phyloP scores from a whole-genome alignment of 192 early-diverging fungal species.

The Entomortierella lignicola region DNA sequence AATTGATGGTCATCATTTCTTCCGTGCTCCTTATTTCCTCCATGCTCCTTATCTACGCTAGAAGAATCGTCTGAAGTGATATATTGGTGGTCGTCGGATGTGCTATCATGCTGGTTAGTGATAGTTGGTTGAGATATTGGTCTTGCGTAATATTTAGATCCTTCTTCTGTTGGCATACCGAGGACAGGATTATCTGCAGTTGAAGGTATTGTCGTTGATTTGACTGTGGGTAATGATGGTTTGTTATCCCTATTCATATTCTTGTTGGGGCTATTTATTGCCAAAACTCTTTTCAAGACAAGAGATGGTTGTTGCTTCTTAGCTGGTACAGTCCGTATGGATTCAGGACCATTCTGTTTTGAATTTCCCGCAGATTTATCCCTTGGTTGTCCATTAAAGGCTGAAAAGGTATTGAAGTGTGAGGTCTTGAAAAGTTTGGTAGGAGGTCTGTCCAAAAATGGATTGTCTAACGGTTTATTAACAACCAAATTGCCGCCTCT shows the following conservation, averaged over 20 bases:
- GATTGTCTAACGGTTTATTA: constrained; percentile 1
- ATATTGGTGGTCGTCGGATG: constrained; percentile 1
- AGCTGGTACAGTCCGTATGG: neutral
- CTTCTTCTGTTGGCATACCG: neutral
- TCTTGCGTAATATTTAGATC: neutral
- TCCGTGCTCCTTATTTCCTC: neutral
- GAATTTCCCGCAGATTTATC: neutral
- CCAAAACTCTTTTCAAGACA: constrained; percentile 10
- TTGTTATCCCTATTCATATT: neutral
- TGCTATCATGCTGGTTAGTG: neutral
- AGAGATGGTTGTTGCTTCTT: neutral
- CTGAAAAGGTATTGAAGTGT: neutral
- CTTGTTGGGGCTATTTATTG: neutral
- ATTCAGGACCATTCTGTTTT: neutral
- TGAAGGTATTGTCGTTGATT: neutral
- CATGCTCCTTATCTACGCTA: too few species aligned
- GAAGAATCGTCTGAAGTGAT: neutral
- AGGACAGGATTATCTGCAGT: neutral
- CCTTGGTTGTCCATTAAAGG: neutral
- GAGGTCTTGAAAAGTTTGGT: neutral
- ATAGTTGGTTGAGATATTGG: neutral
- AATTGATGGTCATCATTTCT: neutral
- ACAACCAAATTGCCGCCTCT: neutral
- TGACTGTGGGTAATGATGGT: neutral
- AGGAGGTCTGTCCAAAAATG: constrained; percentile 16